Conservation (phyloP, 148 eudicot species). For the Limonium bicolor region DNA sequence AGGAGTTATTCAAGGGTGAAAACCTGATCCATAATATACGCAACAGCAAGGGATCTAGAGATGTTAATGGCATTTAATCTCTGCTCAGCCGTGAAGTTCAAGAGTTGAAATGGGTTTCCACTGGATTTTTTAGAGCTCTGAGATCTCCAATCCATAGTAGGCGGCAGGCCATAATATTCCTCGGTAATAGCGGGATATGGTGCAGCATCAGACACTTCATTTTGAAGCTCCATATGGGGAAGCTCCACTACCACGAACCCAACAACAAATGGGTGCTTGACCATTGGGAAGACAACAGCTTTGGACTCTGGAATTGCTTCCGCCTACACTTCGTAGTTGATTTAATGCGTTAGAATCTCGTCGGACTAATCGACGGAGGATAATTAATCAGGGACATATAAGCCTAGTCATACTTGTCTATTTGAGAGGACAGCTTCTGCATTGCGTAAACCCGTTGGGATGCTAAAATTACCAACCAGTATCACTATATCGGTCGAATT, state of each 20-base stretch:
- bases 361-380: no score
- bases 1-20: no score
- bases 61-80: slow-evolving; percentile 67
- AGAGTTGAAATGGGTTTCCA: slow-evolving; percentile 19
- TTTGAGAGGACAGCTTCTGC: slow-evolving; percentile 83
- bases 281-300: slow-evolving; percentile 90
- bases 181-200: slow-evolving; percentile 28
- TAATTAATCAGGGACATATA: background rate
- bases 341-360: no score
- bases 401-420: slow-evolving; percentile 30
- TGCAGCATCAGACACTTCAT: slow-evolving; percentile 18
- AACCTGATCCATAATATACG: slow-evolving; percentile 99
- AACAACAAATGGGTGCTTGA: slow-evolving; percentile 88
- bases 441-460: slow-evolving; percentile 76
- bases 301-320: slow-evolving; percentile 63
- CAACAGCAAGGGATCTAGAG: slow-evolving; percentile 75
- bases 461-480: slow-evolving; percentile 51
- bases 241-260: slow-evolving; percentile 97
- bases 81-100: slow-evolving; percentile 60
- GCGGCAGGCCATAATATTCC: slow-evolving; percentile 39
- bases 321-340: slow-evolving; percentile 41
- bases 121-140: slow-evolving; percentile 22
- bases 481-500: slow-evolving; percentile 53
- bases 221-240: slow-evolving; percentile 36
- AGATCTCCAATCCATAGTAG: slow-evolving; percentile 26